These are phyloP conservation scores for Fusarium equiseti DNA, from an alignment of 2,329 filamentous ascomycete species.

Conservation along the genomic window DNA sequence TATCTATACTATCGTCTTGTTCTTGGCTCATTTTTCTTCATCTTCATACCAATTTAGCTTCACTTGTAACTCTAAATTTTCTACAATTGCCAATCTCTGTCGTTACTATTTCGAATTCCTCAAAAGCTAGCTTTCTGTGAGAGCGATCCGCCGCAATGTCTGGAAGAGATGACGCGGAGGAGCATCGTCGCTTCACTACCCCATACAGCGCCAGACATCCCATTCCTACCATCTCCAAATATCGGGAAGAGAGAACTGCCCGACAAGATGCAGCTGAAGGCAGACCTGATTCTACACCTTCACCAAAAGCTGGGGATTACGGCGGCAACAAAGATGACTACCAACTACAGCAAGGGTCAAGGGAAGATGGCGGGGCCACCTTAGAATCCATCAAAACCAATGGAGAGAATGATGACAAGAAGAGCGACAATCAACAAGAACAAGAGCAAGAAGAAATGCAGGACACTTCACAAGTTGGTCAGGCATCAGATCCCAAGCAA, in stretches of 20 bases:
- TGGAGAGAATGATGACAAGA: constrained; percentile 14
- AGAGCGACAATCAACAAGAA: constrained; percentile 18
- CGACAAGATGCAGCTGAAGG: constrained; percentile 56
- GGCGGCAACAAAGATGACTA: constrained; percentile 19
- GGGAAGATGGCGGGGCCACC: constrained; percentile 18
- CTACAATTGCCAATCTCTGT: constrained; percentile 1
- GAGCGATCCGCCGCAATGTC: constrained; percentile 48
- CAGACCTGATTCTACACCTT: constrained; percentile 39
- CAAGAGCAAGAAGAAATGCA: constrained; percentile 31
- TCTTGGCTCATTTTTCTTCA: neutral
- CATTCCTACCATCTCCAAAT: constrained; percentile 63
- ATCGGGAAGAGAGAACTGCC: constrained; percentile 60
- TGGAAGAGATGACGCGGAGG: constrained; percentile 54
- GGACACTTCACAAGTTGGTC: constrained; percentile 55
- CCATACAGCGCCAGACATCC: constrained; percentile 59
- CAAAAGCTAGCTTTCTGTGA: neutral
- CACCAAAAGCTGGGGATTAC: neutral
- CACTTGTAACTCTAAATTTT: constrained; percentile 8
- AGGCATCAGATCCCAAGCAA: constrained; percentile 58
- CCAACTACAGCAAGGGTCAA: constrained; percentile 27
- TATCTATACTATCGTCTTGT: neutral
- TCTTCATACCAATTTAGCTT: constrained; percentile 7
- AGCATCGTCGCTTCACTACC: constrained; percentile 53
- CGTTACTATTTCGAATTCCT: constrained; percentile 2
- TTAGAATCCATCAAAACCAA: constrained; percentile 28